Evolutionary conservation across 345 rosid species (phyloP).

Genomic region (Turritis glabra): DNA sequence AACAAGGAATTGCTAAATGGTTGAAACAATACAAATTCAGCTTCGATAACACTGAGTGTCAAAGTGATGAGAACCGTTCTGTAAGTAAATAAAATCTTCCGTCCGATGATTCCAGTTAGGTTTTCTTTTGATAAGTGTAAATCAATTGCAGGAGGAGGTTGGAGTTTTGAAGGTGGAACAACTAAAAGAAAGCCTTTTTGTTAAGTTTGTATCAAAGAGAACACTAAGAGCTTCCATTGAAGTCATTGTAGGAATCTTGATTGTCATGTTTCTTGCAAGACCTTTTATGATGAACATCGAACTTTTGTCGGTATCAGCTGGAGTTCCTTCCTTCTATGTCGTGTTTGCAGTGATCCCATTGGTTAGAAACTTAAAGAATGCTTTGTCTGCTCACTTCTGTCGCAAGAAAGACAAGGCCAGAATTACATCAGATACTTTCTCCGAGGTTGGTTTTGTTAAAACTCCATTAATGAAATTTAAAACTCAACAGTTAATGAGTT

Average conservation of each 20-base stretch:
- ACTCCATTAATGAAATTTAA: neutral
- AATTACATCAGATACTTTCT: slow-evolving; percentile 35
- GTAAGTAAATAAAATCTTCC: slow-evolving; percentile 7
- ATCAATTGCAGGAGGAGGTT: slow-evolving; percentile 9
- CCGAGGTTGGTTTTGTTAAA: slow-evolving; percentile 22
- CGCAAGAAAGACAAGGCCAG: slow-evolving; percentile 23
- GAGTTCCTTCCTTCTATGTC: slow-evolving; percentile 39
- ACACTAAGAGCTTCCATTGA: slow-evolving; percentile 16
- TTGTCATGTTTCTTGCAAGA: slow-evolving; percentile 31
- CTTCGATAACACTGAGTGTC: neutral
- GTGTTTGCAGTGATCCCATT: slow-evolving; percentile 31
- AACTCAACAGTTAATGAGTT: neutral
- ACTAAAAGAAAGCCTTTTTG: slow-evolving; percentile 9
- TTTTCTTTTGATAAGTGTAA: neutral
- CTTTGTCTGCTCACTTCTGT: slow-evolving; percentile 34
- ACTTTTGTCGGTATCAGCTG: slow-evolving; percentile 23
- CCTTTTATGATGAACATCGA: slow-evolving; percentile 39
- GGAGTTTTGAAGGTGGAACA: slow-evolving; percentile 23
- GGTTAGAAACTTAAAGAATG: slow-evolving; percentile 29
- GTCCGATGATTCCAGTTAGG: neutral
- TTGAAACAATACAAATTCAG: slow-evolving; percentile 19
- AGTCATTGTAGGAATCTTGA: slow-evolving; percentile 30
- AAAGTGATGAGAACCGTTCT: neutral
- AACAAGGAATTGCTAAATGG: slow-evolving; percentile 11
- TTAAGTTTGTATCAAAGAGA: slow-evolving; percentile 19